Conservation (phyloP, 2,329 filamentous ascomycete genomes). For the Coniochaeta sp. region DNA sequence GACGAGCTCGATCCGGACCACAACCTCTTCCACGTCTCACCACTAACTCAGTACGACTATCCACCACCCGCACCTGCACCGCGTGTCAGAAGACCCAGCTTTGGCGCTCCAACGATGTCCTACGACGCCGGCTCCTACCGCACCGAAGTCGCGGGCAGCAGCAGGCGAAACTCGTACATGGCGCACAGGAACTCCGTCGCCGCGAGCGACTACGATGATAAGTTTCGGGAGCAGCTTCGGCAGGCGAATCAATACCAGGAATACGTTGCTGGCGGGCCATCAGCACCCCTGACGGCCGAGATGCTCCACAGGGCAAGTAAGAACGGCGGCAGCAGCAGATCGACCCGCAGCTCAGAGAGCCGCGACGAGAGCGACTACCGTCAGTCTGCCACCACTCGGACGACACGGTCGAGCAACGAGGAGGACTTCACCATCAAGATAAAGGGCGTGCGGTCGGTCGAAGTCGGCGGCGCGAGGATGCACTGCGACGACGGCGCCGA, state of each 20-base stretch:
- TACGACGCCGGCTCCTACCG: slow-evolving; percentile 32
- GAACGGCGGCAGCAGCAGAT: slow-evolving; percentile 41
- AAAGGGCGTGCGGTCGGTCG: slow-evolving; percentile 47
- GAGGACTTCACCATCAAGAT: slow-evolving; percentile 58
- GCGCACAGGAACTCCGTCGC: slow-evolving; percentile 22
- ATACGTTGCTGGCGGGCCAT: slow-evolving; percentile 36
- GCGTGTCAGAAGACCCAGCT: slow-evolving; percentile 23
- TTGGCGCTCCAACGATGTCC: slow-evolving; percentile 24
- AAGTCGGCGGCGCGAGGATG: slow-evolving; percentile 50
- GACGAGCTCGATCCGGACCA: slow-evolving; percentile 27
- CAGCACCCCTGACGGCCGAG: slow-evolving; percentile 47
- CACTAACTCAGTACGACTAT: slow-evolving; percentile 24
- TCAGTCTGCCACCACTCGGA: slow-evolving; percentile 54
- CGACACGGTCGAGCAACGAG: slow-evolving; percentile 49
- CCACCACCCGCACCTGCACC: slow-evolving; percentile 4
- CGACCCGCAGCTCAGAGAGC: slow-evolving; percentile 51
- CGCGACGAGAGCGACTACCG: slow-evolving; percentile 58
- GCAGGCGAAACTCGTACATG: slow-evolving; percentile 34
- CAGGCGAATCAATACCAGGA: slow-evolving; percentile 46
- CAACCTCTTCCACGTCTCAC: slow-evolving; percentile 30
- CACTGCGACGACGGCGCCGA: slow-evolving; percentile 52
- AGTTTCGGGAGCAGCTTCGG: slow-evolving; percentile 26
- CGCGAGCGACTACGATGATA: slow-evolving; percentile 28
- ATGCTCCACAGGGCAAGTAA: slow-evolving; percentile 43
- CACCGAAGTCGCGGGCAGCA: slow-evolving; percentile 29